phyloP scores from a whole-genome alignment of 2,329 filamentous ascomycete species.

The Clarireedia hainanense region DNA sequence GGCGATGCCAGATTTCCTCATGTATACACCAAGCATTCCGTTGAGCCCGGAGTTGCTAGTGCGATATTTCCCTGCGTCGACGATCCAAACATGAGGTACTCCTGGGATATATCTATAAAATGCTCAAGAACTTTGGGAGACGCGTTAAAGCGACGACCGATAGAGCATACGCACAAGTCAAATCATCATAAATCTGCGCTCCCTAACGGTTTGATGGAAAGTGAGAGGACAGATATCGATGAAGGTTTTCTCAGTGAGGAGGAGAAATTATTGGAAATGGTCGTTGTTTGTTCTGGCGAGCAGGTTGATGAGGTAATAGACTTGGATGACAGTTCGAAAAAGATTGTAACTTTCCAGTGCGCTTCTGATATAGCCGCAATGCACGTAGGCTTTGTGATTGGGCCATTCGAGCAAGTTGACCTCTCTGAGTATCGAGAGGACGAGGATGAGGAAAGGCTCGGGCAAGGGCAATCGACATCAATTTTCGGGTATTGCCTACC shows the following conservation, averaged over 20 bases:
- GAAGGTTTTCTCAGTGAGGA: constrained; percentile 52
- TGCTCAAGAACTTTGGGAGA: constrained; percentile 83
- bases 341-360: constrained; percentile 79
- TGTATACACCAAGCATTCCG: constrained; percentile 77
- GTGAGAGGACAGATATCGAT: constrained; percentile 11
- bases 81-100: constrained; percentile 69
- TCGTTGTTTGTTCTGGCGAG: constrained; percentile 84
- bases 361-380: constrained; percentile 70
- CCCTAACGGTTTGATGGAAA: not conserved
- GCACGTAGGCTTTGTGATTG: constrained; percentile 88
- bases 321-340: constrained; percentile 68
- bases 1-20: constrained; percentile 81
- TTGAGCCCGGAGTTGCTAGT: constrained; percentile 70
- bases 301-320: constrained; percentile 76
- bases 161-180: constrained; percentile 1
- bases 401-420: constrained; percentile 90
- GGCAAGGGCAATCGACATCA: constrained; percentile 71
- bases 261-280: constrained; percentile 81
- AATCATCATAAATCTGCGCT: constrained; percentile 25
- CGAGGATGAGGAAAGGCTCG: constrained; percentile 85
- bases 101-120: constrained; percentile 83
- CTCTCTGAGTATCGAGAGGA: constrained; percentile 82
- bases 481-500: constrained; percentile 90
- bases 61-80: constrained; percentile 93
- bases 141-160: constrained; percentile 42